Base-by-base conservation (phyloP, 2,329 filamentous ascomycete species). In the Diaporthe ampelina region DNA sequence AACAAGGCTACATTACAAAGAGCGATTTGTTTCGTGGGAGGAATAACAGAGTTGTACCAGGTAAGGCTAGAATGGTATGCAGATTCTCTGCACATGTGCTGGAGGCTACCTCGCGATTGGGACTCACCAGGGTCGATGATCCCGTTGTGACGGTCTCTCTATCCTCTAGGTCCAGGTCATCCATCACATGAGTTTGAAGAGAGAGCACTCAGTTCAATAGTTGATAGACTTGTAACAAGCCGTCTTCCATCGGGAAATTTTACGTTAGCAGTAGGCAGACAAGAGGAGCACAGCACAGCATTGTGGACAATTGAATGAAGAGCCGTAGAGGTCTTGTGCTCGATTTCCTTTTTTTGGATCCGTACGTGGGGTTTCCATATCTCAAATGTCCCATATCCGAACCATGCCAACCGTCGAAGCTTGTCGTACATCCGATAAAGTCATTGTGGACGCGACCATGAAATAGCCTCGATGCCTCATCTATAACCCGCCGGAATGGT, bases 331-430 rank as follows among this genome's bases (percentile, higher is more conserved):
- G 76, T 76, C 77, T 70, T 74, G 77, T 79, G 76, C 77, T 76
- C 68, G 59, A 82, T 83, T 84, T 84, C 81, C 83, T 85, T 83
- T 19, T 43, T 76, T 85, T 83, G 19, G 56, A 58, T 50, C 80
- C 80, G 78, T 81, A 82, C 82, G 81, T 80, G 80, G 80, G 78
- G 80, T 82, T 79, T 81, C 79, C 78, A 77, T 76, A 80, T 63
- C 45, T 67, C 54, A 59, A n/a, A 8, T 79, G 3, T 79, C 80
- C 81, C 79, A 77, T 80, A 79, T 78, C 81, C 81, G 83, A 86
- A 83, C 81, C 82, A 80, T 87, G 84, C 85, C 84, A 84, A 83
- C 81, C 80, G 82, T 84, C 83, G 81, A 83, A 83, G 83, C 84
- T 84, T 85, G 84, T 86, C 68, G 85, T 84, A 85, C 83, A 86